Evolutionary conservation across 1,139 yeast species (phyloP), one percentile per base, ranked within the genome.

Genomic region (Sugiyamaella xylanicola): DNA sequence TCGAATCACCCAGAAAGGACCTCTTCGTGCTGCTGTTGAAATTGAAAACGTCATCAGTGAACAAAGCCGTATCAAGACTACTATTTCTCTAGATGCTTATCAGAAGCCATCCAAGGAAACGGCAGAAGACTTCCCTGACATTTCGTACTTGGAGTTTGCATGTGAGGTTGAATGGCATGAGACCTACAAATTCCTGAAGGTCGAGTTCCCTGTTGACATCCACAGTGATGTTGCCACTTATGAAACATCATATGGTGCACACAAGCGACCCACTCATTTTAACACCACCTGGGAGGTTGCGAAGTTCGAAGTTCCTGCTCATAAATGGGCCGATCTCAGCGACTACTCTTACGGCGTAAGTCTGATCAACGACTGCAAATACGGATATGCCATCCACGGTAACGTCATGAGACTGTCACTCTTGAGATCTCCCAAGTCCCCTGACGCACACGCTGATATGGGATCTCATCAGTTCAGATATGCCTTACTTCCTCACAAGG

Each of bases 271-370:
- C 47, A 93, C 98, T 0, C 98, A 92, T 71, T 92, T 78, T 74
- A 93, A 93, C 69, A 92, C 98, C 1, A 76, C 90, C 1, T 92
- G 98, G 98, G 99, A 92, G 68, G 86, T 86, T 42, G 98, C 98
- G 58, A 91, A 91, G 72, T 93, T 93, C 72, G 99, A 93, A 72
- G 97, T 91, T 19, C 89, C 97, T 64, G 92, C 87, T 65, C 98
- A 93, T 72, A 88, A 89, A 68, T 93, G 90, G 75, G 92, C 95
- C 68, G 98, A 93, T 69, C 84, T 88, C 66, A 86, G 95, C 37
- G 98, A 90, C 66, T 82, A 76, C 70, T 82, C 82, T 59, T 91
- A 89, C 67, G 98, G 98, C 66, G 96, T 91, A n/a, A 80, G 95
- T 0, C 73, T 93, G 22, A 70, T 93, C 65, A 93, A 92, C 69